A percentile compares a stretch with the other conserved stretches of the same genome.
Evolutionary conservation across 2,329 filamentous ascomycete genomes (phyloP).

Genomic region (Madurella fahalii): DNA sequence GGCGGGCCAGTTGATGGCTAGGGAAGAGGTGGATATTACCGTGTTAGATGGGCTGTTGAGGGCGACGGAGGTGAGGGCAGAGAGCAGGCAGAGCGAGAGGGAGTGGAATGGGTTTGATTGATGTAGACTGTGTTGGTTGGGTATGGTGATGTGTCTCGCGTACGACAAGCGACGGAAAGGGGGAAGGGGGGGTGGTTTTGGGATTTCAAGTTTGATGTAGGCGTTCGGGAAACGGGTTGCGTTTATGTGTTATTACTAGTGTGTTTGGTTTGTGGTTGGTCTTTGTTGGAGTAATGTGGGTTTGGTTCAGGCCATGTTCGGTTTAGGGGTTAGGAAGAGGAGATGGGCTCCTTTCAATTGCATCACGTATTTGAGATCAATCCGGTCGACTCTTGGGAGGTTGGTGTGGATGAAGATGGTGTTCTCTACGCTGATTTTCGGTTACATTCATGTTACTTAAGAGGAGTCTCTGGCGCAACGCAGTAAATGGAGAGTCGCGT

Average conservation of each 20-base stretch:
- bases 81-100: neutral
- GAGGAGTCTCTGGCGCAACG: no score
- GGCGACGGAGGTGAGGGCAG: slow-evolving; percentile 6
- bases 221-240: slow-evolving; percentile 23
- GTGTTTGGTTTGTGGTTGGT: neutral
- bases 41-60: slow-evolving; percentile 47
- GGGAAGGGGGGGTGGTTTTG: neutral
- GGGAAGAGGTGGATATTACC: slow-evolving; percentile 61
- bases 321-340: neutral
- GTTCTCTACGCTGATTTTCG: no score
- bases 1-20: slow-evolving; percentile 58
- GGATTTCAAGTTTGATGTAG: neutral
- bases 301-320: neutral
- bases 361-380: no score
- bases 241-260: neutral
- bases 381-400: no score
- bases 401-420: no score
- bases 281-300: neutral
- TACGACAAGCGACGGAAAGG: neutral
- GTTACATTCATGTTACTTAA: no score
- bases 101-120: slow-evolving; percentile 16
- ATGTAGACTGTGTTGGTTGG: neutral
- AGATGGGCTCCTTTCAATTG: neutral
- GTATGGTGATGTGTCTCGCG: neutral
- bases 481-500: no score